Evolutionary conservation across 2,329 filamentous ascomycete species (phyloP).

Genomic region (Endoconidiophora polonica): DNA sequence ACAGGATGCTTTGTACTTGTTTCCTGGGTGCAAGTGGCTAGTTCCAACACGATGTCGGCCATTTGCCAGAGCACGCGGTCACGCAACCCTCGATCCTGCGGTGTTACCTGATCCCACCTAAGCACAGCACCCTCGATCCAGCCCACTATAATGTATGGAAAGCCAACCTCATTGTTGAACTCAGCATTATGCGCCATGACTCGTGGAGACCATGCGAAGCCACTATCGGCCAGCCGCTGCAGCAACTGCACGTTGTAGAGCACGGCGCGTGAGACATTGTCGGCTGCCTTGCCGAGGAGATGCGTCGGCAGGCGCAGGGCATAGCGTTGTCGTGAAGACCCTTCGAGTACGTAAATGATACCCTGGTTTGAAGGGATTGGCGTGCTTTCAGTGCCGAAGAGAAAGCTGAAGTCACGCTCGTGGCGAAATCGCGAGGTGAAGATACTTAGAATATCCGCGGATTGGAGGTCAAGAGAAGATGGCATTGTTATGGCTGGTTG

Average conservation of each 20-base stretch:
- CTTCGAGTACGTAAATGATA: constrained; percentile 7
- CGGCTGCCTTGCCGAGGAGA: background rate
- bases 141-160: constrained; percentile 10
- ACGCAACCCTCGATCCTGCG: background rate
- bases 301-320: constrained; percentile 4
- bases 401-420: constrained; percentile 3
- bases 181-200: constrained; percentile 5
- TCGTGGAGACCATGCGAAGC: constrained; percentile 10
- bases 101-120: constrained; percentile 4
- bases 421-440: constrained; percentile 3
- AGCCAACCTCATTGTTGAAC: constrained; percentile 7
- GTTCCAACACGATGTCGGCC: constrained; percentile 10
- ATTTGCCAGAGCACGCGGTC: constrained; percentile 10
- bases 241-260: background rate
- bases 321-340: constrained; percentile 4
- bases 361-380: constrained; percentile 2
- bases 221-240: constrained; percentile 5
- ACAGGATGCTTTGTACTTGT: constrained; percentile 1
- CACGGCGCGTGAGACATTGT: background rate
- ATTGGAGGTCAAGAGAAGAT: background rate
- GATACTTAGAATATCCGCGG: background rate
- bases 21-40: constrained; percentile 12
- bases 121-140: constrained; percentile 6
- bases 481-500: background rate
- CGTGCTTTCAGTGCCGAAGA: background rate